Evolutionary conservation across 352 stramenopile genomes (phyloP), one percentile per base, ranked within the genome.

Genomic region (Phytophthora pinifolia): DNA sequence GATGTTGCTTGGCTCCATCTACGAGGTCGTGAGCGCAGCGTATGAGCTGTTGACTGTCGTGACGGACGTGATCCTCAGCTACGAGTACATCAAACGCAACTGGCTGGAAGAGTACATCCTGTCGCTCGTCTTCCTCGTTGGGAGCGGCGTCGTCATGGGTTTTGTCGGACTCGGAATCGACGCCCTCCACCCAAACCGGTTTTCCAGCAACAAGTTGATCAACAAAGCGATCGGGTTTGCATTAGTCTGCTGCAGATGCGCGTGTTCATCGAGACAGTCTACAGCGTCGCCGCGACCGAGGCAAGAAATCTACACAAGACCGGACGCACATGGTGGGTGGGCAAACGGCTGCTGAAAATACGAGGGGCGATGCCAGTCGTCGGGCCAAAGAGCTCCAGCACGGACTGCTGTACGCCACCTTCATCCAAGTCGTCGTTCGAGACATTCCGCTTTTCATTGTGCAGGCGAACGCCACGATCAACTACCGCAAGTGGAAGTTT

Each of bases 401-500:
- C 20, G 69, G 74, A 5, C 55, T 84, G 6, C 18, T 70, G 46
- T 88, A 78, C 47, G 75, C 66, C 1, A 64, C 62, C n/a, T 90
- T 90, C 51, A 70, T 87, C 37, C 79, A 90, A 32, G 69, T 67
- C 29, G 75, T 90, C 29, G 75, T 90, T 37, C 79, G 79, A 22
- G 79, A 90, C 54, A 72, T 88, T 31, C 77, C 79, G 48, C 59
- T 90, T 39, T 90, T 90, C 41, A 48, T 90, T 43, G 67, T 90
- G 44, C 79, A 90, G 32, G 75, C 79, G 8, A 90, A 90, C 38
- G 79, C 79, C 7, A 90, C 77, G 7, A 88, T 90, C 50, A 77
- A 90, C 64, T 90, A 90, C 61, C 79, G 77, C 67, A 90, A 88
- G 72, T 88, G 76, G 77, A 63, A 83, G 35, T 49, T 81, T 30